Base-by-base conservation (phyloP, 208 protist genomes). In the Herpetomonas muscarum region DNA sequence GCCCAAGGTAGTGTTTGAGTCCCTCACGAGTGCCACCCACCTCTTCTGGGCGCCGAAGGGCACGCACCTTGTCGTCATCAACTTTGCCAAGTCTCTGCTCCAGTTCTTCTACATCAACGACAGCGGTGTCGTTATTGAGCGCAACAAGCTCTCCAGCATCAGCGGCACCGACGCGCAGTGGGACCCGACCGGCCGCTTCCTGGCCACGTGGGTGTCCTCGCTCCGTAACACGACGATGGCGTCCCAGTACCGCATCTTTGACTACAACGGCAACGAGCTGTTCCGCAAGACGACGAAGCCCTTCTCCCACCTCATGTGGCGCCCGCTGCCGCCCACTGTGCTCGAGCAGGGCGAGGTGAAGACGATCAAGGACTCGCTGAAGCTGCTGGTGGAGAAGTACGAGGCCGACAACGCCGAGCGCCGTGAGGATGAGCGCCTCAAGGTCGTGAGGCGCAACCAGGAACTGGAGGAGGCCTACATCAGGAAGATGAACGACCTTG, bases 121-220 rank as follows among this genome's bases (percentile, higher is more conserved):
- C 55, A 78, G 71, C 55, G 84, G 84, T 30, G 64, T 65, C 54
- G 74, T 77, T 6, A 64, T 74, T n/a, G 81, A 91, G 55, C 62
- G 80, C 45, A 80, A 83, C 48, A 82, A 76, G 54, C 57, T 90
- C 51, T 74, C 68, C 28, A 65, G 64, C 19, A 57, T 74, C 36
- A 66, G 56, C 48, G 69, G 80, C 30, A 90, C 85, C n/a, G 84
- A 90, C 73, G 74, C 70, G 32, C 77, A 90, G 67, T 95, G 89
- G 89, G 85, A 95, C 68, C 89, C 89, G n/a, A 92, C 83, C 10
- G 89, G 89, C 32, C 89, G 89, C 55, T 95, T 79, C 74, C 90
- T 87, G 56, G 85, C 85, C 24, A 73, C 84, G 22, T 95, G 84
- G 83, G 76, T 90, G 28, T 89, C 89, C 0, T 74, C 75, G 15